These are phyloP conservation scores for Penstemon davidsonii DNA, from an alignment of 257 asterid species.

Conservation along the genomic window DNA sequence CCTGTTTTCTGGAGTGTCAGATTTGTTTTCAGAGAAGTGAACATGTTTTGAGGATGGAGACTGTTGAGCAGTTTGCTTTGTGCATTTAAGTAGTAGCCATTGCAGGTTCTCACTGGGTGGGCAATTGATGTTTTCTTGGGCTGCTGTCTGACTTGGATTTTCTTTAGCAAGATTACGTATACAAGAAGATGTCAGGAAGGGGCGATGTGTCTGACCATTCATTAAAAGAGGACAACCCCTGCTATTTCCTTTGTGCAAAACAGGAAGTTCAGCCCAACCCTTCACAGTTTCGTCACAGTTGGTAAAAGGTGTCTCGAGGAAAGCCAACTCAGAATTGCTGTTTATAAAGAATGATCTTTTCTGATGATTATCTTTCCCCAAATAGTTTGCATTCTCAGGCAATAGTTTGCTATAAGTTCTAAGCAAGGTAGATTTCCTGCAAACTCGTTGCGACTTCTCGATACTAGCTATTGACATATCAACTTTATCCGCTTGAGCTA, in stretches of 20 bases:
- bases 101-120: slow-evolving; percentile 31
- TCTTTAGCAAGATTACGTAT: slow-evolving; percentile 33
- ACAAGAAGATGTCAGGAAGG: slow-evolving; percentile 32
- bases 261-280: slow-evolving; percentile 31
- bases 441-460: slow-evolving; percentile 42
- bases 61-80: slow-evolving; percentile 31
- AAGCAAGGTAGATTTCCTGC: slow-evolving; percentile 47
- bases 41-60: slow-evolving; percentile 51
- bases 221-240: slow-evolving; percentile 29
- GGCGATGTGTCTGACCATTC: slow-evolving; percentile 25
- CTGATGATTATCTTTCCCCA: slow-evolving; percentile 31
- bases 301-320: slow-evolving; percentile 24
- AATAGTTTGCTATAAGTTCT: slow-evolving; percentile 45
- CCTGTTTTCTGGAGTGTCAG: slow-evolving; percentile 29
- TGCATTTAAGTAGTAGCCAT: slow-evolving; percentile 26
- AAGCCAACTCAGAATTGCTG: slow-evolving; percentile 32
- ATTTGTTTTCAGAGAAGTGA: slow-evolving; percentile 47
- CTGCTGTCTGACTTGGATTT: slow-evolving; percentile 31
- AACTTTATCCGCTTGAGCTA: slow-evolving; percentile 31
- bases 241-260: slow-evolving; percentile 33
- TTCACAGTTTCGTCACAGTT: slow-evolving; percentile 29
- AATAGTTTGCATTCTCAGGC: slow-evolving; percentile 29
- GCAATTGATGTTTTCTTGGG: slow-evolving; percentile 34
- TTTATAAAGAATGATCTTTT: slow-evolving; percentile 29
- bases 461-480: slow-evolving; percentile 31